Conservation (phyloP, 139 green algal species). For the Coelastrella sp. region DNA sequence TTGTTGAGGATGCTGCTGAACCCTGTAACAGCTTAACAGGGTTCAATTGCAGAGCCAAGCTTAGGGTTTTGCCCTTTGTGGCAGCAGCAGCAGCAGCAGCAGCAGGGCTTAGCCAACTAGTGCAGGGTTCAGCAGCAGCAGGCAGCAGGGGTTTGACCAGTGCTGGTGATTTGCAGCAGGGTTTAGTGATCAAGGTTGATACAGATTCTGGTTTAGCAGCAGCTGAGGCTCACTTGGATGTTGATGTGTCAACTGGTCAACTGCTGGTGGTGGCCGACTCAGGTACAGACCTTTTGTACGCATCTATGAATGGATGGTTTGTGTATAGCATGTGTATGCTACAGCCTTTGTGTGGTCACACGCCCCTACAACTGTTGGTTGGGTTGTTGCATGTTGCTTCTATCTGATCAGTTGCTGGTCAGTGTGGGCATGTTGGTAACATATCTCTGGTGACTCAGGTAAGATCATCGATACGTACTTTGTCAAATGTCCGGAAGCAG, state of each 20-base stretch:
- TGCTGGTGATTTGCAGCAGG: background rate
- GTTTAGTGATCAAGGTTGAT: background rate
- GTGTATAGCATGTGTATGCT: too few relatives aligned
- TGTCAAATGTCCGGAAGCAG: too few relatives aligned
- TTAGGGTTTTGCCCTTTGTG: conserved; percentile 11
- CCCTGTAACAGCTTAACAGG: conserved; percentile 14
- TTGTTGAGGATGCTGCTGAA: conserved; percentile 14
- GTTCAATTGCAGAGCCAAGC: conserved; percentile 15
- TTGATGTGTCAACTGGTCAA: background rate
- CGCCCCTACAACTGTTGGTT: too few relatives aligned
- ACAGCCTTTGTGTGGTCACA: too few relatives aligned
- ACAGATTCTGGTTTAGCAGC: background rate
- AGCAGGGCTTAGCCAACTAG: background rate
- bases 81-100: conserved; percentile 25
- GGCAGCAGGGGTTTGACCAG: background rate
- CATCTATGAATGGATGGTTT: too few relatives aligned
- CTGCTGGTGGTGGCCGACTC: conserved; percentile 37
- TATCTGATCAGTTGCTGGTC: too few relatives aligned
- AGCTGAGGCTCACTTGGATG: background rate
- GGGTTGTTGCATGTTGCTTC: too few relatives aligned
- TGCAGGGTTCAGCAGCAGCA: background rate
- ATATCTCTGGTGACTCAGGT: too few relatives aligned
- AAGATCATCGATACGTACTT: too few relatives aligned
- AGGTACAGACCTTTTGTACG: background rate
- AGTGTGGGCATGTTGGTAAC: too few relatives aligned